phyloP scores from a whole-genome alignment of 208 protist genomes.

The Trypanosoma avium region DNA sequence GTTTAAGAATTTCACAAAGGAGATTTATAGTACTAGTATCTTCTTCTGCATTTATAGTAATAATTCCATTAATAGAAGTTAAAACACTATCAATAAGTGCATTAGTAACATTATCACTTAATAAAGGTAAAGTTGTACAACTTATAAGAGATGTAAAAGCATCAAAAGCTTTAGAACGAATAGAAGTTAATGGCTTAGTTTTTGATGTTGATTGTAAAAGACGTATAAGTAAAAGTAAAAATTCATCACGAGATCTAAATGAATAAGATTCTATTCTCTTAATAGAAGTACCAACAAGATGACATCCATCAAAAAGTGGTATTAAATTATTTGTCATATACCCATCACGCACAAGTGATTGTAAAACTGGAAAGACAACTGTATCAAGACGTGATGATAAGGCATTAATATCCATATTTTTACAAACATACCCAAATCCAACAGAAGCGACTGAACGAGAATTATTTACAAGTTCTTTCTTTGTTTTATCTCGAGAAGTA shows the following conservation, averaged over 20 bases:
- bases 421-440: conserved; percentile 13
- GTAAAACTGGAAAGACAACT: conserved; percentile 1
- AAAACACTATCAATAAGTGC: not conserved
- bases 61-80: not conserved
- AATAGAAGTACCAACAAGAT: conserved; percentile 6
- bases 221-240: not conserved
- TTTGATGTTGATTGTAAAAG: not conserved
- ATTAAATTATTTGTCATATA: not conserved
- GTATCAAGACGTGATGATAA: conserved; percentile 22
- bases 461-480: not conserved
- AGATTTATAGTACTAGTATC: not conserved
- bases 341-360: conserved; percentile 12
- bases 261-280: not conserved
- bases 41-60: not conserved
- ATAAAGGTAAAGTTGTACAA: not conserved
- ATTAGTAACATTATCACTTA: not conserved
- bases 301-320: conserved; percentile 5
- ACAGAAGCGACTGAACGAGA: conserved; percentile 5
- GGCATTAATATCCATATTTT: conserved; percentile 3
- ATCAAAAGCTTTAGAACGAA: not conserved
- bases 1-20: not conserved
- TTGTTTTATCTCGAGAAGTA: conserved; percentile 6
- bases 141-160: not conserved
- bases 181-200: not conserved
- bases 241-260: conserved; percentile 12